Percentiles rank a stretch among this genome's conserved stretches.
phyloP scores from a whole-genome alignment of 306 rosid genomes.

The Pyrus betulifolia region DNA sequence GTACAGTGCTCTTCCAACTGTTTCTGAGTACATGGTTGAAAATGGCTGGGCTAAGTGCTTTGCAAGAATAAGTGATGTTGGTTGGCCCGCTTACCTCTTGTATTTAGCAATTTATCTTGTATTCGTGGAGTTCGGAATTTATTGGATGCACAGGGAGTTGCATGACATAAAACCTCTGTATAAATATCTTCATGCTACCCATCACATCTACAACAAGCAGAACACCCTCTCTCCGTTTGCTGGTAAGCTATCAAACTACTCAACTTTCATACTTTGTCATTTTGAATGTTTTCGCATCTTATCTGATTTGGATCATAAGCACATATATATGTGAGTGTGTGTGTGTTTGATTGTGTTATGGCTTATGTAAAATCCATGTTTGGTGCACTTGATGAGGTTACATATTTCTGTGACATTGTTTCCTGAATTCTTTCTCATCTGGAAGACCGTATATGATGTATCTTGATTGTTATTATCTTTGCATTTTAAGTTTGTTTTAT shows the following conservation, averaged over 20 bases:
- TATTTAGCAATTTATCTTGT: slow-evolving; percentile 51
- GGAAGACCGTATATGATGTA: background rate
- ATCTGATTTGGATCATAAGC: background rate
- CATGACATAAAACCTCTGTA: slow-evolving; percentile 94
- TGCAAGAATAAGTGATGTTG: slow-evolving; percentile 53
- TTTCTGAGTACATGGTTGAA: slow-evolving; percentile 74
- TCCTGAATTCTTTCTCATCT: background rate
- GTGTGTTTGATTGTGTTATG: background rate
- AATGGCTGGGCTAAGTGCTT: slow-evolving; percentile 70
- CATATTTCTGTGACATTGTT: background rate
- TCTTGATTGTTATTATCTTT: background rate
- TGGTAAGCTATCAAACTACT: slow-evolving; percentile 45
- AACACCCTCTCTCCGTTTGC: slow-evolving; percentile 95
- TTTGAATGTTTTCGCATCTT: background rate
- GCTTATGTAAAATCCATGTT: background rate
- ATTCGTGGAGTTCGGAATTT: slow-evolving; percentile 75
- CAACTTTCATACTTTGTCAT: slow-evolving; percentile 5
- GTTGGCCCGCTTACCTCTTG: slow-evolving; percentile 46
- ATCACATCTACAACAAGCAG: slow-evolving; percentile 90
- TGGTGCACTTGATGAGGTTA: background rate
- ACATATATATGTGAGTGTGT: background rate
- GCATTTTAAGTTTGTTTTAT: background rate
- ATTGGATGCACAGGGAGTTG: slow-evolving; percentile 91
- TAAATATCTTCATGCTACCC: slow-evolving; percentile 82
- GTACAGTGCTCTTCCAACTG: slow-evolving; percentile 64